A percentile compares a stretch with the other conserved stretches of the same genome.
Evolutionary conservation across 23 red algal species (phyloP).

Genomic region (Gracilaria gracilis): DNA sequence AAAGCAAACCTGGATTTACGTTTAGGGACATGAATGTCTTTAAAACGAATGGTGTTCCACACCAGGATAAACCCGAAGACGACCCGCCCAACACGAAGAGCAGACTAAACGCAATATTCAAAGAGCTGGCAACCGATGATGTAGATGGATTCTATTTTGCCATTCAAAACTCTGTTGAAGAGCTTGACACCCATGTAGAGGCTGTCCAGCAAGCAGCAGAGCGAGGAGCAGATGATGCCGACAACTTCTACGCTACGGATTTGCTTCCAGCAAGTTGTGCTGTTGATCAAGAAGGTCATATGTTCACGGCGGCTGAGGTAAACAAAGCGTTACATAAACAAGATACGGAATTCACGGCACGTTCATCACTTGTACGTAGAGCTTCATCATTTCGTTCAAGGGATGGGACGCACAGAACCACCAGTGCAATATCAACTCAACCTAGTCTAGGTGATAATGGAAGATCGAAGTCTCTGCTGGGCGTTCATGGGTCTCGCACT

Average conservation of each 20-base stretch:
- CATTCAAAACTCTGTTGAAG: slow-evolving; percentile 1
- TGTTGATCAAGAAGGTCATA: slow-evolving; percentile 31
- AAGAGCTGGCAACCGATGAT: slow-evolving; percentile 11
- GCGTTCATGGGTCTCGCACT: slow-evolving; percentile 22
- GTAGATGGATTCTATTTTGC: slow-evolving; percentile 20
- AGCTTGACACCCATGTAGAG: slow-evolving; percentile 20
- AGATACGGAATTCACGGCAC: neutral
- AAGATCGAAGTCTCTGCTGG: neutral
- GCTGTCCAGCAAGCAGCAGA: neutral
- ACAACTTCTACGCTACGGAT: slow-evolving; percentile 13
- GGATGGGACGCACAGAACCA: neutral
- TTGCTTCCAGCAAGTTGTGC: slow-evolving; percentile 6
- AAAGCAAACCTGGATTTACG: neutral
- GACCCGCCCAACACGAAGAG: neutral
- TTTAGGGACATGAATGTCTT: neutral
- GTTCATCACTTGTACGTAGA: neutral
- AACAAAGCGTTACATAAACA: slow-evolving; percentile 37
- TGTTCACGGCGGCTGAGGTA: slow-evolving; percentile 60
- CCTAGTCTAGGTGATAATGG: slow-evolving; percentile 1
- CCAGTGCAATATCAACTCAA: neutral
- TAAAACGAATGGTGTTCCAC: neutral
- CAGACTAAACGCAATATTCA: neutral
- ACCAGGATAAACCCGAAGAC: neutral
- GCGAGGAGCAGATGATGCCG: neutral
- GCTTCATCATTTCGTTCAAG: neutral